These are phyloP conservation scores for Sclerotinia trifoliorum DNA, from an alignment of 2,329 filamentous ascomycete genomes.

Conservation along the genomic window DNA sequence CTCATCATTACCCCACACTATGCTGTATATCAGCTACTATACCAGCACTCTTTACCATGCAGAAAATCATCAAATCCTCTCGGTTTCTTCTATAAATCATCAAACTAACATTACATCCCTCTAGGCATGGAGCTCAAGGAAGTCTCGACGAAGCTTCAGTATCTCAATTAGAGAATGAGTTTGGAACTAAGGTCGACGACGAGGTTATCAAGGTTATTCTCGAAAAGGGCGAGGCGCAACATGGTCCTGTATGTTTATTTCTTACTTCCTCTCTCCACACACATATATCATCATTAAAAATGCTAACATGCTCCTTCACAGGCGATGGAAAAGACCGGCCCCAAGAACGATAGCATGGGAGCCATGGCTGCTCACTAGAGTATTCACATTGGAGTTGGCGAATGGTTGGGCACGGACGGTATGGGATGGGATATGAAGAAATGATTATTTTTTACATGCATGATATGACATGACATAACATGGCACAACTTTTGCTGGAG, in stretches of 20 bases:
- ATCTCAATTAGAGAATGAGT: slow-evolving; percentile 75
- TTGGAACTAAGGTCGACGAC: slow-evolving; percentile 76
- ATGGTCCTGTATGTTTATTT: slow-evolving; percentile 49
- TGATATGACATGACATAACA: neutral
- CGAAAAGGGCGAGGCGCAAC: slow-evolving; percentile 69
- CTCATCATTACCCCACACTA: neutral
- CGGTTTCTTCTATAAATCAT: neutral
- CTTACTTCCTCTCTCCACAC: neutral
- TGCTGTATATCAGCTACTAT: neutral
- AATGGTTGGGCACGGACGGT: slow-evolving; percentile 5
- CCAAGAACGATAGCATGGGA: slow-evolving; percentile 40
- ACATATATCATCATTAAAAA: neutral
- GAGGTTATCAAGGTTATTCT: slow-evolving; percentile 81
- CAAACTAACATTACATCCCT: neutral
- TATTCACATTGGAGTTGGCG: slow-evolving; percentile 10
- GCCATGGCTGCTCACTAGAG: slow-evolving; percentile 35
- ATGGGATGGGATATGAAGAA: slow-evolving; percentile 15
- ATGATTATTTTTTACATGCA: slow-evolving; percentile 5
- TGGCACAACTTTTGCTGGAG: neutral
- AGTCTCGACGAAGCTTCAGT: slow-evolving; percentile 75
- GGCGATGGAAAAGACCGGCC: slow-evolving; percentile 40
- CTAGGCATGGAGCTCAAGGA: slow-evolving; percentile 82
- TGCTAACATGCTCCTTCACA: slow-evolving; percentile 31
- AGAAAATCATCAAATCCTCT: neutral
- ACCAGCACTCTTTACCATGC: neutral